phyloP scores from a whole-genome alignment of 1,139 yeast genomes.

The Kluyveromyces sp. region DNA sequence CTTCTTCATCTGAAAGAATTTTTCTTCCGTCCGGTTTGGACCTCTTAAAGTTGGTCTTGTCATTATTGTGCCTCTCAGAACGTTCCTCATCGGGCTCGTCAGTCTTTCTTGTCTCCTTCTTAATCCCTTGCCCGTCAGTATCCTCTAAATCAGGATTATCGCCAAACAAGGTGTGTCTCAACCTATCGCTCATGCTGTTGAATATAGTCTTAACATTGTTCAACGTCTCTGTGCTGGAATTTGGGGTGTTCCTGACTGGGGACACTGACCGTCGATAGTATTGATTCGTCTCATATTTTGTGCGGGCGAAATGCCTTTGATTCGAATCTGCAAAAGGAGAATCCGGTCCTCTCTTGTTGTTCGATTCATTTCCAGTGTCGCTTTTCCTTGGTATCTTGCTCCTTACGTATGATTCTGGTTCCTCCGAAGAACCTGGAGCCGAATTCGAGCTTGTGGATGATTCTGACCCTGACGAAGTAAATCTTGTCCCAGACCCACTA shows the following conservation, averaged over 20 bases:
- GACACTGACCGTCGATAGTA: slow-evolving; percentile 20
- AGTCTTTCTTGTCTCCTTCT: background rate
- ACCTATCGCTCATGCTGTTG: slow-evolving; percentile 9
- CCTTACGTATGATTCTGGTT: slow-evolving; percentile 7
- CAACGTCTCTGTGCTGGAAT: slow-evolving; percentile 19
- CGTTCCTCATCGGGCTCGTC: background rate
- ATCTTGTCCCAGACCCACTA: slow-evolving; percentile 7
- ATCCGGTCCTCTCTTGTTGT: slow-evolving; percentile 5
- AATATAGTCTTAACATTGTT: slow-evolving; percentile 19
- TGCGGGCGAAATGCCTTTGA: slow-evolving; percentile 23
- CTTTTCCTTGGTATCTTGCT: slow-evolving; percentile 8
- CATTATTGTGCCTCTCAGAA: background rate
- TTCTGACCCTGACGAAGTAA: background rate
- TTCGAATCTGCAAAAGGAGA: slow-evolving; percentile 16
- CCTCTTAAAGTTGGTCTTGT: background rate
- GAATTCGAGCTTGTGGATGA: background rate
- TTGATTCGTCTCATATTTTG: slow-evolving; percentile 17
- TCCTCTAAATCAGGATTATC: background rate
- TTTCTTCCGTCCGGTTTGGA: background rate
- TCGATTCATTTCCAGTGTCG: background rate
- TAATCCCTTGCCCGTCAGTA: background rate
- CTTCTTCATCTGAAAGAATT: slow-evolving; percentile 4
- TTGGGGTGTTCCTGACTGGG: slow-evolving; percentile 21
- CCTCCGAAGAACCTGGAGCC: background rate
- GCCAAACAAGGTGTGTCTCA: slow-evolving; percentile 4